Evolutionary conservation across 2,329 filamentous ascomycete species (phyloP).

Genomic region (Microsporum canis): DNA sequence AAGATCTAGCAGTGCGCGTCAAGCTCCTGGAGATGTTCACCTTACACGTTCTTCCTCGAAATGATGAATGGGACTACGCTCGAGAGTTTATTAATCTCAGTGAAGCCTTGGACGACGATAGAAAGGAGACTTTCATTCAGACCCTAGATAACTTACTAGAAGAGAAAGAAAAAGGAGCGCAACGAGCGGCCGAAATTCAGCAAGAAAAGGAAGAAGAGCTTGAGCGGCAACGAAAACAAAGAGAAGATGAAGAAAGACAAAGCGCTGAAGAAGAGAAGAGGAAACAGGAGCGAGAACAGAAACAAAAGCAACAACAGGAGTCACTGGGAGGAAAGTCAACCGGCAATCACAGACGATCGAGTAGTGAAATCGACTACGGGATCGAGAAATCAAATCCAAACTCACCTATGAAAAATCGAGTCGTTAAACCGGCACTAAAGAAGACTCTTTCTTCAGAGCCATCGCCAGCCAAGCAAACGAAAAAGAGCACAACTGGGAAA

Average conservation of each 20-base stretch:
- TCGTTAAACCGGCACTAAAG: slow-evolving; percentile 21
- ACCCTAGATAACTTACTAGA: slow-evolving; percentile 75
- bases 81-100: slow-evolving; percentile 79
- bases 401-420: slow-evolving; percentile 22
- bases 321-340: slow-evolving; percentile 10
- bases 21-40: slow-evolving; percentile 94
- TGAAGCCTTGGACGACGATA: slow-evolving; percentile 82
- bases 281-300: slow-evolving; percentile 21
- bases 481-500: slow-evolving; percentile 27
- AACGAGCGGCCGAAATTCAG: slow-evolving; percentile 51
- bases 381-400: slow-evolving; percentile 46
- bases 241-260: slow-evolving; percentile 36
- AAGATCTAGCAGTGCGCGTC: slow-evolving; percentile 71
- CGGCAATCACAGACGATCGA: slow-evolving; percentile 42
- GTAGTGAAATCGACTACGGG: slow-evolving; percentile 57
- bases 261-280: slow-evolving; percentile 24
- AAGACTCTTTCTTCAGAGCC: slow-evolving; percentile 19
- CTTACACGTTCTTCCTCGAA: slow-evolving; percentile 83
- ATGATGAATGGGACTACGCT: slow-evolving; percentile 93
- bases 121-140: slow-evolving; percentile 75
- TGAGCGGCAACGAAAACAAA: slow-evolving; percentile 35
- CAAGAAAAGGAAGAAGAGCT: slow-evolving; percentile 48
- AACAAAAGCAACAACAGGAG: slow-evolving; percentile 17
- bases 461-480: slow-evolving; percentile 26
- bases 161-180: slow-evolving; percentile 64